Percentiles rank a stretch among this genome's conserved stretches.
Conservation (phyloP, 371 early-diverging fungal species). For the Dinochytrium kinnereticum region DNA sequence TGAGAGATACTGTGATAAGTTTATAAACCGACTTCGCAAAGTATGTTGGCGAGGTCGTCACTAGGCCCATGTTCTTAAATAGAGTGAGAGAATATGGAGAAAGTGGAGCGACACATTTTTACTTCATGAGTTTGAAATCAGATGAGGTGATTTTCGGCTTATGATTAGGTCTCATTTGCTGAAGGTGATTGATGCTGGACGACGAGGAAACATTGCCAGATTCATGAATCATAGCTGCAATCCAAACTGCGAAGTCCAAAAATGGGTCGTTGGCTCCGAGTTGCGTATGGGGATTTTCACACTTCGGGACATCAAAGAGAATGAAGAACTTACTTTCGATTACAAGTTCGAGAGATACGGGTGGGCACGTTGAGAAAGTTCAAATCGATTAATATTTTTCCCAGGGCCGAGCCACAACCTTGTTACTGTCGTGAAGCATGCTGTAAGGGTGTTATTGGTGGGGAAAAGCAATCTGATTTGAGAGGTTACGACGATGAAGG, state of each 20-base stretch:
- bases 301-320: slow-evolving; percentile 46
- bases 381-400: background rate
- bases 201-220: slow-evolving; percentile 62
- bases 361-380: slow-evolving; percentile 20
- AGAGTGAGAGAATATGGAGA: slow-evolving; percentile 80
- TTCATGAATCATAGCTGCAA: slow-evolving; percentile 71
- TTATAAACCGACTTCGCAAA: slow-evolving; percentile 78
- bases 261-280: slow-evolving; percentile 57
- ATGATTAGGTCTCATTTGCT: too few relatives aligned
- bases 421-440: slow-evolving; percentile 91
- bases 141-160: slow-evolving; percentile 79
- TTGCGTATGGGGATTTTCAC: slow-evolving; percentile 62
- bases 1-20: background rate
- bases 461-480: slow-evolving; percentile 29
- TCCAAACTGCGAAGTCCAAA: slow-evolving; percentile 65
- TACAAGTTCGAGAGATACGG: slow-evolving; percentile 68
- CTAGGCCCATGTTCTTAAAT: slow-evolving; percentile 75
- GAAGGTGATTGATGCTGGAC: slow-evolving; percentile 72
- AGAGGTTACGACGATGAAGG: background rate
- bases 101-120: slow-evolving; percentile 89
- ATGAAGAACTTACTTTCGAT: slow-evolving; percentile 66
- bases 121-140: slow-evolving; percentile 93
- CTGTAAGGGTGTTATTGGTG: slow-evolving; percentile 93
- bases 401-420: slow-evolving; percentile 81
- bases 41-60: slow-evolving; percentile 95